Evolutionary conservation across 2,329 filamentous ascomycete species (phyloP).

Genomic region (Talaromyces funiculosus): DNA sequence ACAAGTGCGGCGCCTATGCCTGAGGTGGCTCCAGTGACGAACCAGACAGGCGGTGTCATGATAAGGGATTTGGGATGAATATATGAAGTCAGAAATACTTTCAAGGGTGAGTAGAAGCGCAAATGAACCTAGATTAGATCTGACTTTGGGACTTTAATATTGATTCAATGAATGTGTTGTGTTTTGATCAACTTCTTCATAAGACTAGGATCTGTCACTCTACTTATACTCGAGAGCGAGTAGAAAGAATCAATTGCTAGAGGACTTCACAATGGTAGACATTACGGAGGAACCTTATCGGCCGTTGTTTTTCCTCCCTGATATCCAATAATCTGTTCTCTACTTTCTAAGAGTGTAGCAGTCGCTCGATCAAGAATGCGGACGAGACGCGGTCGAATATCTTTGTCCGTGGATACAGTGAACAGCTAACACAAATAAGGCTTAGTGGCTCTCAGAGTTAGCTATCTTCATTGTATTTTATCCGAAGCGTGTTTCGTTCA

Average conservation of each 20-base stretch:
- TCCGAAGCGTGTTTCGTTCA: not conserved
- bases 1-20: constrained; percentile 29
- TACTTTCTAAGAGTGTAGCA: not conserved
- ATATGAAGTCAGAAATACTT: not conserved
- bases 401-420: not conserved
- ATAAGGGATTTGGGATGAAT: not conserved
- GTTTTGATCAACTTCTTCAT: not conserved
- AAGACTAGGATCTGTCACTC: not conserved
- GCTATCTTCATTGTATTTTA: not conserved
- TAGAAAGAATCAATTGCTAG: not conserved
- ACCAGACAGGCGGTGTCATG: constrained; percentile 23
- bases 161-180: too few relatives aligned
- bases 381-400: not conserved
- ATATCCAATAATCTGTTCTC: not conserved
- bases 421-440: not conserved
- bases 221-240: constrained; percentile 1
- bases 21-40: constrained; percentile 32
- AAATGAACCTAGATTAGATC: too few relatives aligned
- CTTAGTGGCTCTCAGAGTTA: not conserved
- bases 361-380: not conserved
- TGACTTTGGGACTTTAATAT: not conserved
- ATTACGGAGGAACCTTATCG: not conserved
- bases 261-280: not conserved
- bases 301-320: not conserved
- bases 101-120: not conserved